Percentiles rank a stretch among this genome's conserved stretches.
Conservation (phyloP, 345 rosid species). For the Boechera divaricarpa region DNA sequence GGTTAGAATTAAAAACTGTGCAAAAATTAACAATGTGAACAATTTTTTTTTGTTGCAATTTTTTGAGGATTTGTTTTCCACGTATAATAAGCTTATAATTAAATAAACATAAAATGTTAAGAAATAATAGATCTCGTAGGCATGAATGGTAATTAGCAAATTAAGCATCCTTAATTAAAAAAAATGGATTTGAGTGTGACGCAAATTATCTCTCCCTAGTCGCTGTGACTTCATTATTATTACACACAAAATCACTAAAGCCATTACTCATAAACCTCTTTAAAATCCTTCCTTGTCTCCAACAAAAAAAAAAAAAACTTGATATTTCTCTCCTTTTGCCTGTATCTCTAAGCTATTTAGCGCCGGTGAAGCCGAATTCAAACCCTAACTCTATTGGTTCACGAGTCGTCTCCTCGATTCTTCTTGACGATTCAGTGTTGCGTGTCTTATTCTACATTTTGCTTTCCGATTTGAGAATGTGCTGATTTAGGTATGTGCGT, state of each 20-base stretch:
- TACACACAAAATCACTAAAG: neutral
- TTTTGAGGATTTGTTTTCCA: no score
- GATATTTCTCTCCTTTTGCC: slow-evolving; percentile 1
- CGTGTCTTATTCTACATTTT: slow-evolving; percentile 28
- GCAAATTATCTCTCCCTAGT: no score
- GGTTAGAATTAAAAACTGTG: neutral
- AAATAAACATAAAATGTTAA: no score
- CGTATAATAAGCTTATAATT: no score
- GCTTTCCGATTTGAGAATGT: slow-evolving; percentile 22
- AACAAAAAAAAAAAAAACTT: neutral
- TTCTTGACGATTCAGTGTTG: slow-evolving; percentile 6
- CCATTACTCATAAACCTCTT: slow-evolving; percentile 39
- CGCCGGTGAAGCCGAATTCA: slow-evolving; percentile 11
- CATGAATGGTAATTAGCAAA: no score
- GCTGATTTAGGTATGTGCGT: slow-evolving; percentile 21
- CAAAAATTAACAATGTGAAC: slow-evolving; percentile 5
- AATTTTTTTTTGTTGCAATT: neutral
- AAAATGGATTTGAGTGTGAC: no score
- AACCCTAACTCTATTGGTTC: slow-evolving; percentile 29
- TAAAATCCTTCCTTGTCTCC: slow-evolving; percentile 20
- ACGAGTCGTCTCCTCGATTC: neutral
- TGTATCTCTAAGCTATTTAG: neutral
- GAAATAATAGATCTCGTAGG: no score
- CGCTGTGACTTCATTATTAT: neutral
- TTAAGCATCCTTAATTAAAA: no score